phyloP scores from a whole-genome alignment of 2,329 filamentous ascomycete species.

The Geoglossum cookeanum region DNA sequence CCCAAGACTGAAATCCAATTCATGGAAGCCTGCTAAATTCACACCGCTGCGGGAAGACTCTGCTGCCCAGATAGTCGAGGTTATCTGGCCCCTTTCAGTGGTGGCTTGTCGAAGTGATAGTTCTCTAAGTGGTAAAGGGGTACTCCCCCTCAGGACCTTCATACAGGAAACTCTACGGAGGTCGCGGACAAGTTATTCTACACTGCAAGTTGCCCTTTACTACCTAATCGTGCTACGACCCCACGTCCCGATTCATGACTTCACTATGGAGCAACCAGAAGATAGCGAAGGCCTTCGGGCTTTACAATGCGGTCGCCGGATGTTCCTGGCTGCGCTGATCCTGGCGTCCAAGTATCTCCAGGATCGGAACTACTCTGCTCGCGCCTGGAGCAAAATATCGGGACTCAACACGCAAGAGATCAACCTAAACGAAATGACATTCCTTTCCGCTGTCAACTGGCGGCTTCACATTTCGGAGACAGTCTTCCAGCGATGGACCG shows the following conservation, averaged over 20 bases:
- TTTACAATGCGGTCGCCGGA: constrained; percentile 85
- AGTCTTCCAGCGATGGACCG: constrained; percentile 82
- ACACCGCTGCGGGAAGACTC: constrained; percentile 46
- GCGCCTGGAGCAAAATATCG: constrained; percentile 98
- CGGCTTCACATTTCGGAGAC: constrained; percentile 82
- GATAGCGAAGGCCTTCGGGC: constrained; percentile 56
- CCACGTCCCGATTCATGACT: constrained; percentile 65
- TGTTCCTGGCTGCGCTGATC: constrained; percentile 91
- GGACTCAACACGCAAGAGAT: constrained; percentile 87
- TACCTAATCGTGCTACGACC: constrained; percentile 89
- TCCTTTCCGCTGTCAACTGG: constrained; percentile 80
- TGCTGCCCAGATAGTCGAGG: constrained; percentile 90
- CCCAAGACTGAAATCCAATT: constrained; percentile 3
- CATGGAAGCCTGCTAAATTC: not conserved
- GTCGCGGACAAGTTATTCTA: constrained; percentile 93
- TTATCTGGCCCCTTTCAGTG: constrained; percentile 87
- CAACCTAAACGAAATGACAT: constrained; percentile 90
- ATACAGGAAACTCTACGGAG: constrained; percentile 93
- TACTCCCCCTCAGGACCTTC: constrained; percentile 81
- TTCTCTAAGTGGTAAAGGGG: constrained; percentile 44
- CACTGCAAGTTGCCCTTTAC: constrained; percentile 87
- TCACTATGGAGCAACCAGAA: constrained; percentile 67
- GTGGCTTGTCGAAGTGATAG: constrained; percentile 55
- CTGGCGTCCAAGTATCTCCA: constrained; percentile 95
- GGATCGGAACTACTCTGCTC: constrained; percentile 91